Percentiles rank a stretch among this genome's conserved stretches.
Conservation (phyloP, 169 alveolate genomes). For the Cytauxzoon felis region DNA sequence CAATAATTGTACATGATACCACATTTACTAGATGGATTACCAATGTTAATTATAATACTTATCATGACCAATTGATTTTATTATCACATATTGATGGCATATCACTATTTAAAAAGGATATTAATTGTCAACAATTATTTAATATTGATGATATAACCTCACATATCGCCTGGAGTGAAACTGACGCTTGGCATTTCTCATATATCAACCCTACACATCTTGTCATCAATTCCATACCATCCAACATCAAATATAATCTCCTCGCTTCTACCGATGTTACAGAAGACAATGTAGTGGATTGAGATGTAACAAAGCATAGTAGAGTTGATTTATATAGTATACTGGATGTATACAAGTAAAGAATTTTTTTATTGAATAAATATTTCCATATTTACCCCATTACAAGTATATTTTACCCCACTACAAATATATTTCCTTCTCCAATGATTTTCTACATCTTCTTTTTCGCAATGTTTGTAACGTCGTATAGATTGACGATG, state of each 20-base stretch:
- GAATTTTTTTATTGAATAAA: no score
- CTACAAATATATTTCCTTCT: no score
- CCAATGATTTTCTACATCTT: no score
- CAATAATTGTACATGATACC: constrained; percentile 56
- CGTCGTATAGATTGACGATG: no score
- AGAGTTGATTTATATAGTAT: no score
- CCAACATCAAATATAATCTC: constrained; percentile 30
- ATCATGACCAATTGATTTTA: constrained; percentile 87
- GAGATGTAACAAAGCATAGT: no score
- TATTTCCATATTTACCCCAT: no score
- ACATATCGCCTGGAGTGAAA: constrained; percentile 36
- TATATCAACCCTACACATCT: not conserved
- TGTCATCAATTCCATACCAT: constrained; percentile 26
- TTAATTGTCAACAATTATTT: constrained; percentile 24
- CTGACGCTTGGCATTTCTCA: constrained; percentile 52
- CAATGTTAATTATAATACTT: constrained; percentile 76
- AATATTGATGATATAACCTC: constrained; percentile 50
- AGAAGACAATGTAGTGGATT: no score
- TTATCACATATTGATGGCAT: constrained; percentile 82
- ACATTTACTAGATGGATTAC: constrained; percentile 86
- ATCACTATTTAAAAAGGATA: constrained; percentile 69
- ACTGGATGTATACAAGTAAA: no score
- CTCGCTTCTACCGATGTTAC: no score
- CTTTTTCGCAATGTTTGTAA: no score
- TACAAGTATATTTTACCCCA: no score